Conservation (phyloP, 2,329 filamentous ascomycete species). For the Trichocomaceae sp. region DNA sequence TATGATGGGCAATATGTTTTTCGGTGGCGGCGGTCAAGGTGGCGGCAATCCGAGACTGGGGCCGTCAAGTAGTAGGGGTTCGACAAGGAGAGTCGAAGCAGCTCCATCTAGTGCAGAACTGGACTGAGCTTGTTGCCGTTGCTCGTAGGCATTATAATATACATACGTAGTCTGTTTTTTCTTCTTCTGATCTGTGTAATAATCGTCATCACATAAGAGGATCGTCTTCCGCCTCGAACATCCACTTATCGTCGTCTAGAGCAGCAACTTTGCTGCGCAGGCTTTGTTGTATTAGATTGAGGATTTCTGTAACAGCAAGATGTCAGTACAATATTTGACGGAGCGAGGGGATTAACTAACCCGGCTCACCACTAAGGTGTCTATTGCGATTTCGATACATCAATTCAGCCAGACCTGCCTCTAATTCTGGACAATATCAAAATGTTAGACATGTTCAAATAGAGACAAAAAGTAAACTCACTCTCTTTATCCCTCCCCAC, state of each 20-base stretch:
- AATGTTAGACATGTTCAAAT: background rate
- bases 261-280: slow-evolving; percentile 65
- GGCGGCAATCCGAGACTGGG: slow-evolving; percentile 29
- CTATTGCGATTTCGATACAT: slow-evolving; percentile 35
- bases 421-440: slow-evolving; percentile 32
- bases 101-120: slow-evolving; percentile 40
- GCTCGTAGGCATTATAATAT: background rate
- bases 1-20: slow-evolving; percentile 96
- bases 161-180: background rate
- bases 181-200: background rate
- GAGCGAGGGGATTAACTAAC: slow-evolving; percentile 25
- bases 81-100: slow-evolving; percentile 44
- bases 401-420: slow-evolving; percentile 40
- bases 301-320: slow-evolving; percentile 50
- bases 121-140: slow-evolving; percentile 27
- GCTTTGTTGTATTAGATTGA: slow-evolving; percentile 63
- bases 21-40: slow-evolving; percentile 59
- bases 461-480: slow-evolving; percentile 20
- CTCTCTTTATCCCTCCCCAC: slow-evolving; percentile 35
- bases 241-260: slow-evolving; percentile 80
- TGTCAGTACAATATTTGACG: background rate
- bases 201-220: slow-evolving; percentile 21
- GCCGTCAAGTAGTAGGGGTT: slow-evolving; percentile 34
- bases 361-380: slow-evolving; percentile 56
- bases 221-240: slow-evolving; percentile 68